Evolutionary conservation across 2,329 filamentous ascomycete genomes (phyloP), one percentile per base, ranked within the genome.

Genomic region (Apiospora aurea): DNA sequence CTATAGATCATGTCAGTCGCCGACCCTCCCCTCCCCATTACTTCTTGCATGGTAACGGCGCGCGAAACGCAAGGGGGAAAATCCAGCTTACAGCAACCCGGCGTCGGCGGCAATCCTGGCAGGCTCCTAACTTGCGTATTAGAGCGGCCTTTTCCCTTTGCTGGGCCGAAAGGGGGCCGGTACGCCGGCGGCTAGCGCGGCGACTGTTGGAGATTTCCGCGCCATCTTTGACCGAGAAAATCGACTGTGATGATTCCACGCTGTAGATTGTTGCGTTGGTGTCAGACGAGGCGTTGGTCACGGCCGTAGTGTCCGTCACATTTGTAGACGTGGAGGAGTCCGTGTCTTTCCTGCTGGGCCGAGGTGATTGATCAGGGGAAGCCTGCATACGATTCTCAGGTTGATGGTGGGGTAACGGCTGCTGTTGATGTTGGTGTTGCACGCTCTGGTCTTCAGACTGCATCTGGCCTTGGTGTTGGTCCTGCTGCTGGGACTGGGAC

Each of bases 81-180:
- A 34, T 49, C 18, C 72, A 68, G 14, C 71, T 69, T 47, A 64
- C 46, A 79, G 88, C 88, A 80, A 90, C 88, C 78, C 88, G 84
- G 75, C 88, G 83, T 71, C 87, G 84, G 61, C 87, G 84, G 75
- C 88, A 90, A 75, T 89, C 87, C 46, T 79, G 76, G 76, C 88
- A 90, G 67, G 88, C 88, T 72, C 88, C 88, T 70, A 90, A 81
- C 79, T 90, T 90, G 76, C 88, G 82, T 73, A 90, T 90, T 72
- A 90, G 79, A 66, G 88, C 88, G 67, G 88, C 88, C 78, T 87
- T 87, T 75, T 90, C 87, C 78, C 88, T 85, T 76, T 89, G 89
- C 74, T 87, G 83, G 70, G 88, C 85, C 44, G 88, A 89, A 74
- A 90, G 82, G 73, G 88, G 88, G 57, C 88, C 88, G 74, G 88